These are phyloP conservation scores for Zelopaecilomyces penicillatus DNA, from an alignment of 2,329 filamentous ascomycete genomes.

Conservation along the genomic window DNA sequence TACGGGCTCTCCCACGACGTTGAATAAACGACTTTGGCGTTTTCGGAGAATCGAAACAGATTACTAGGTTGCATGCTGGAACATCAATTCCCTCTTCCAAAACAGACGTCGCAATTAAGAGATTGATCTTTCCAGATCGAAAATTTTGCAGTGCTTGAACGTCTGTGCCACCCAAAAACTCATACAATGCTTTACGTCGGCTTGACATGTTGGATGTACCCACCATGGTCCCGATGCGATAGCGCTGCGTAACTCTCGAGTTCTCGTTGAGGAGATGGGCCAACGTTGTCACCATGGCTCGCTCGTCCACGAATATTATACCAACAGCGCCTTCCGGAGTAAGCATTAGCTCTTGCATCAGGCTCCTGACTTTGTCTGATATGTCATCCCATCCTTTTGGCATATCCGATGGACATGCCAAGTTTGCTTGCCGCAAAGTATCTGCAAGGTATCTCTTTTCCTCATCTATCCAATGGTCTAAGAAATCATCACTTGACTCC, in stretches of 20 bases:
- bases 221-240: constrained; percentile 46
- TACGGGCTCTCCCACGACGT: constrained; percentile 44
- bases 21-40: constrained; percentile 53
- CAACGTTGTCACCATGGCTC: constrained; percentile 53
- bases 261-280: constrained; percentile 47
- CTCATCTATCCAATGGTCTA: constrained; percentile 35
- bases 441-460: constrained; percentile 50
- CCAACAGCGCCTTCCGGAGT: constrained; percentile 39
- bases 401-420: constrained; percentile 5
- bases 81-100: constrained; percentile 63
- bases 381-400: constrained; percentile 22
- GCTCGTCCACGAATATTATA: constrained; percentile 60
- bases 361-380: constrained; percentile 48
- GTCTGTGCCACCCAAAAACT: constrained; percentile 24
- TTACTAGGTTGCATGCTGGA: constrained; percentile 53
- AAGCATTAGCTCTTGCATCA: constrained; percentile 44
- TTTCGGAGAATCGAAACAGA: constrained; percentile 44
- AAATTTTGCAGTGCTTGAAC: constrained; percentile 37
- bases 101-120: constrained; percentile 55
- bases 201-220: constrained; percentile 37
- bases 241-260: constrained; percentile 36
- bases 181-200: constrained; percentile 33
- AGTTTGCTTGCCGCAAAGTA: constrained; percentile 31
- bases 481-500: constrained; percentile 14
- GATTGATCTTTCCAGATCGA: constrained; percentile 43